These are phyloP conservation scores for Dicorynia guianensis DNA, from an alignment of 306 rosid genomes.

Conservation along the genomic window DNA sequence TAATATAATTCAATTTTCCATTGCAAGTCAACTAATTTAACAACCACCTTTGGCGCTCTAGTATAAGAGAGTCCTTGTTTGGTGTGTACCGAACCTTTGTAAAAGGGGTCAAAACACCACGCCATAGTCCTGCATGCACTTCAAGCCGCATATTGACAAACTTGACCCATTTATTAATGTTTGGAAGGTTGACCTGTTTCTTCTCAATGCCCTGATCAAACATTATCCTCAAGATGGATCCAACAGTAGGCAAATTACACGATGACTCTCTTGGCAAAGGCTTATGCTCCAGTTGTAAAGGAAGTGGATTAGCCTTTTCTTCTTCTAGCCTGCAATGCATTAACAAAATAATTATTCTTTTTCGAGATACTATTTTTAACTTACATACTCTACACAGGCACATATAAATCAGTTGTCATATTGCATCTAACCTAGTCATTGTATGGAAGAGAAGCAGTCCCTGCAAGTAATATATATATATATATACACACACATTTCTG, in stretches of 20 bases:
- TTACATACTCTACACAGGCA: slow-evolving; percentile 1
- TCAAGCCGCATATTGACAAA: slow-evolving; percentile 54
- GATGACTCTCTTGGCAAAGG: slow-evolving; percentile 54
- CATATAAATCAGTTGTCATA: neutral
- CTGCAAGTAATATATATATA: neutral
- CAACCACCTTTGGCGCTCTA: slow-evolving; percentile 63
- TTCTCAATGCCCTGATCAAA: slow-evolving; percentile 45
- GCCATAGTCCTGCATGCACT: slow-evolving; percentile 64
- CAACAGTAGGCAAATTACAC: slow-evolving; percentile 60
- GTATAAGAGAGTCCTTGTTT: slow-evolving; percentile 48
- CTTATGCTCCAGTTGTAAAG: slow-evolving; percentile 50
- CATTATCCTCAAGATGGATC: slow-evolving; percentile 61
- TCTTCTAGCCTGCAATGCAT: slow-evolving; percentile 62
- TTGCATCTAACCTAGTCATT: neutral
- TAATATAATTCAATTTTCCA: slow-evolving; percentile 8
- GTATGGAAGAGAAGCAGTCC: neutral
- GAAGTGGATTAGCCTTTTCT: slow-evolving; percentile 56
- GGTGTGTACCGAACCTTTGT: slow-evolving; percentile 60
- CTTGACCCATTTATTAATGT: slow-evolving; percentile 64
- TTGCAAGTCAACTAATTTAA: slow-evolving; percentile 22
- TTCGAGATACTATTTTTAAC: slow-evolving; percentile 1
- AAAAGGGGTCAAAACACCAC: slow-evolving; percentile 48
- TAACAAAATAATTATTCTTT: slow-evolving; percentile 15
- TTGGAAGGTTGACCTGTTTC: slow-evolving; percentile 39
- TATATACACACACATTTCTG: neutral